Evolutionary conservation across 75 land plant genomes (phyloP), one percentile per base, ranked within the genome.

Genomic region (Ceratopteris richardii): DNA sequence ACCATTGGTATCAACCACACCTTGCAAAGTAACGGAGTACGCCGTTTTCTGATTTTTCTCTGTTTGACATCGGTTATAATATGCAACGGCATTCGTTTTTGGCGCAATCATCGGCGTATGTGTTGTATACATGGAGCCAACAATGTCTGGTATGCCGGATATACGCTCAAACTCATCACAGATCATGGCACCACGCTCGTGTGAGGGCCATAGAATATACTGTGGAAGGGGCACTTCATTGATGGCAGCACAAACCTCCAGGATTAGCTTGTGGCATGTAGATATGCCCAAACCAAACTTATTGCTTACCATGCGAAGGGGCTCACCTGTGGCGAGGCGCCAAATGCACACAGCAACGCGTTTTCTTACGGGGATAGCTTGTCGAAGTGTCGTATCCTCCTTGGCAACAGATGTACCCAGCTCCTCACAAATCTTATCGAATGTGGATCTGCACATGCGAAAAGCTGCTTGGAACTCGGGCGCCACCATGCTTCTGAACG

Each of bases 251-350:
- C 90, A 93, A 29, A 93, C 98, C 62, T 93, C 98, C 44, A 93
- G 62, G 7, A 93, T 87, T 41, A 88, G 71, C 71, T 93, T 93
- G 76, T 93, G 98, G 56, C 98, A 93, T 62, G 98, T 93, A 6
- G 98, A 93, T 36, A 93, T 93, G 9, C 98, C 98, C 23, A 93
- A 77, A 13, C 98, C 98, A 55, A 93, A 93, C 21, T 77, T 66
- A 77, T 85, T 88, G 5, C 88, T 84, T 1, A 93, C 98, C 13
- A 92, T 78, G 22, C 97, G 61, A 23, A 92, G 70, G 1, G 97
- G 95, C 73, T 92, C 97, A 1, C 97, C 97, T n/a, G 97, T 92
- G 9, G 97, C 97, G 29, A 92, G 66, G 61, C 97, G 72, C 97
- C 97, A 92, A 16, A 92, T 69, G 68, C 97, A 92, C 28, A 92